These are phyloP conservation scores for Peltaster fructicola DNA, from an alignment of 2,329 filamentous ascomycete species.

Conservation along the genomic window DNA sequence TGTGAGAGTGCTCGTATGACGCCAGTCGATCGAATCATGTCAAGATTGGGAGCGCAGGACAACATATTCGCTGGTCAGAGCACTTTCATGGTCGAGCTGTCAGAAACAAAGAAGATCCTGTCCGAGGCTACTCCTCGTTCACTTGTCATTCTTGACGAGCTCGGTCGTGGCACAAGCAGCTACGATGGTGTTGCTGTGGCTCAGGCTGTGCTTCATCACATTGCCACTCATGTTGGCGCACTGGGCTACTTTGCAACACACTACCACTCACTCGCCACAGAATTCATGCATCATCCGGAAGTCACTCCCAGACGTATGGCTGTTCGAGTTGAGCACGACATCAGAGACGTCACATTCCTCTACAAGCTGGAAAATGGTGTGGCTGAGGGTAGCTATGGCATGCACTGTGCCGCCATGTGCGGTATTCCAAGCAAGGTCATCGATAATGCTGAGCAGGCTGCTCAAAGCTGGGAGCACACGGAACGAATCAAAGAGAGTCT, in stretches of 20 bases:
- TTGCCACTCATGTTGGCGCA: constrained; percentile 83
- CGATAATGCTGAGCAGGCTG: constrained; percentile 71
- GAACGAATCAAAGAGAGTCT: constrained; percentile 75
- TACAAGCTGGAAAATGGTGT: constrained; percentile 90
- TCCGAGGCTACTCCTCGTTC: constrained; percentile 85
- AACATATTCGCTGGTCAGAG: constrained; percentile 97
- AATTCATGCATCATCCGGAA: constrained; percentile 81
- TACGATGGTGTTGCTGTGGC: constrained; percentile 96
- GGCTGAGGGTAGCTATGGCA: constrained; percentile 91
- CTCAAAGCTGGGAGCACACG: constrained; percentile 88
- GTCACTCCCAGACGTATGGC: constrained; percentile 78
- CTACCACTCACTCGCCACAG: constrained; percentile 82
- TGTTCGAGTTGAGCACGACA: constrained; percentile 74
- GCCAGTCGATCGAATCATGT: constrained; percentile 95
- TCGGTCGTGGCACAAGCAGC: constrained; percentile 83
- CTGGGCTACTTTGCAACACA: constrained; percentile 96
- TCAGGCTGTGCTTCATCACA: constrained; percentile 90
- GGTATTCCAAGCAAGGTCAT: constrained; percentile 74
- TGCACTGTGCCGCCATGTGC: constrained; percentile 98
- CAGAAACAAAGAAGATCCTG: constrained; percentile 95
- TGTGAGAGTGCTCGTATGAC: constrained; percentile 68
- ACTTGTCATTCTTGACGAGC: constrained; percentile 89
- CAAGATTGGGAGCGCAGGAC: constrained; percentile 88
- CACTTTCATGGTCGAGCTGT: constrained; percentile 94
- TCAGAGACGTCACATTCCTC: constrained; percentile 81